Conservation (phyloP, 2,329 filamentous ascomycete genomes). For the Aspergillus sp. region DNA sequence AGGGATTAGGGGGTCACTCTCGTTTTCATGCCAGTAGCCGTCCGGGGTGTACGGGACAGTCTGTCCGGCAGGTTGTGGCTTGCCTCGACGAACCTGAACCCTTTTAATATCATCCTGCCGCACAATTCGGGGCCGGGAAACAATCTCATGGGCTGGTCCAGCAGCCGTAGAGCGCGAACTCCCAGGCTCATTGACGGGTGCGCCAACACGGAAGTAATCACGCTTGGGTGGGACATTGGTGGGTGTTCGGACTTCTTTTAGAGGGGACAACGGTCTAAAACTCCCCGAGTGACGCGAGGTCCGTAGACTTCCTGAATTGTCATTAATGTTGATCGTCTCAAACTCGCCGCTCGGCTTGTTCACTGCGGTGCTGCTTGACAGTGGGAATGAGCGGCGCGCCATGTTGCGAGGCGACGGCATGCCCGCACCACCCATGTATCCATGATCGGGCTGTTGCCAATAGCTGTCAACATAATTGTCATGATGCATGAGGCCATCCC, state of each 20-base stretch:
- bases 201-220: constrained; percentile 3
- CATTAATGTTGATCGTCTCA: constrained; percentile 27
- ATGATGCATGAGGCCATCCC: constrained; percentile 8
- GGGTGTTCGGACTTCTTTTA: constrained; percentile 23
- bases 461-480: constrained; percentile 15
- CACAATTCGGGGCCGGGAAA: constrained; percentile 34
- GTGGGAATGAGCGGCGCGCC: constrained; percentile 10
- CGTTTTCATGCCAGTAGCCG: constrained; percentile 28
- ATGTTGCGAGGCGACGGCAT: constrained; percentile 14
- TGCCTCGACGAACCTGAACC: constrained; percentile 31
- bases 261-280: constrained; percentile 22
- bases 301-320: constrained; percentile 18
- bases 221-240: constrained; percentile 7
- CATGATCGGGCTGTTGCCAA: constrained; percentile 12
- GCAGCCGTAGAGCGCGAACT: constrained; percentile 20
- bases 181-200: constrained; percentile 20
- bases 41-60: constrained; percentile 29
- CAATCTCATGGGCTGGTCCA: constrained; percentile 28
- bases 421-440: constrained; percentile 6
- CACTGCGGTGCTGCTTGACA: constrained; percentile 6
- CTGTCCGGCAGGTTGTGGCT: constrained; percentile 24
- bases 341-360: constrained; percentile 20
- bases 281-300: constrained; percentile 21
- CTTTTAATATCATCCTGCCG: constrained; percentile 33
- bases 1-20: neutral